These are phyloP conservation scores for Skeletonema potamos DNA, from an alignment of 108 stramenopile species.

Conservation along the genomic window DNA sequence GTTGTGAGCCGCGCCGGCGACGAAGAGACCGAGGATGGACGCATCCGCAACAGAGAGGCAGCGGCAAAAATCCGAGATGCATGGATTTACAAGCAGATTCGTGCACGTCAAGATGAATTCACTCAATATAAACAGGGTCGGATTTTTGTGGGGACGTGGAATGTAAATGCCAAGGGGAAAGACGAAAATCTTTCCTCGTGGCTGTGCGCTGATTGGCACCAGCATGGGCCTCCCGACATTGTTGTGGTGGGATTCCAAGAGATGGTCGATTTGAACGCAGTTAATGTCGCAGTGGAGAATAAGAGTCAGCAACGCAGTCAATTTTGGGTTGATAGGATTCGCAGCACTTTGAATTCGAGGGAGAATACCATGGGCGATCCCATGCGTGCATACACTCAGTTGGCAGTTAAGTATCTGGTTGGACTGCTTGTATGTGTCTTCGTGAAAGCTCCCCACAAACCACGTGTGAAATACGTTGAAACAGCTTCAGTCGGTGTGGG, in stretches of 20 bases:
- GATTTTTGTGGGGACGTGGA: slow-evolving; percentile 96
- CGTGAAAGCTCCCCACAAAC: slow-evolving; percentile 74
- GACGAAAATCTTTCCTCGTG: slow-evolving; percentile 83
- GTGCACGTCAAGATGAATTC: slow-evolving; percentile 78
- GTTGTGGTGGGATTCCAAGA: slow-evolving; percentile 98
- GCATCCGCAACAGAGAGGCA: slow-evolving; percentile 81
- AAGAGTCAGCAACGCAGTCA: slow-evolving; percentile 87
- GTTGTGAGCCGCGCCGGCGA: slow-evolving; percentile 61
- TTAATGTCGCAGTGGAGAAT: slow-evolving; percentile 96
- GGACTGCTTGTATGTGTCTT: slow-evolving; percentile 94
- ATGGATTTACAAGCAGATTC: slow-evolving; percentile 92
- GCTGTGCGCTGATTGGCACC: slow-evolving; percentile 83
- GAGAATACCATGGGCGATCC: slow-evolving; percentile 61
- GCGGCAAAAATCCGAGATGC: slow-evolving; percentile 84
- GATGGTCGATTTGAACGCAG: slow-evolving; percentile 99
- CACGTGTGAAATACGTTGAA: slow-evolving; percentile 66
- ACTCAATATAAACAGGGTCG: slow-evolving; percentile 80
- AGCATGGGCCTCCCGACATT: slow-evolving; percentile 76
- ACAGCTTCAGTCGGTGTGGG: slow-evolving; percentile 91
- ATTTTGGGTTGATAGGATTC: slow-evolving; percentile 87
- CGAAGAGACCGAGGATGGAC: slow-evolving; percentile 87
- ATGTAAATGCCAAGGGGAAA: slow-evolving; percentile 97
- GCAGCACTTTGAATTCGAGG: slow-evolving; percentile 67
- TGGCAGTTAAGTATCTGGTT: slow-evolving; percentile 83
- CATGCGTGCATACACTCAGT: slow-evolving; percentile 55